Evolutionary conservation across 495 filamentous ascomycete species (phyloP).

Genomic region (Xylona heveae): DNA sequence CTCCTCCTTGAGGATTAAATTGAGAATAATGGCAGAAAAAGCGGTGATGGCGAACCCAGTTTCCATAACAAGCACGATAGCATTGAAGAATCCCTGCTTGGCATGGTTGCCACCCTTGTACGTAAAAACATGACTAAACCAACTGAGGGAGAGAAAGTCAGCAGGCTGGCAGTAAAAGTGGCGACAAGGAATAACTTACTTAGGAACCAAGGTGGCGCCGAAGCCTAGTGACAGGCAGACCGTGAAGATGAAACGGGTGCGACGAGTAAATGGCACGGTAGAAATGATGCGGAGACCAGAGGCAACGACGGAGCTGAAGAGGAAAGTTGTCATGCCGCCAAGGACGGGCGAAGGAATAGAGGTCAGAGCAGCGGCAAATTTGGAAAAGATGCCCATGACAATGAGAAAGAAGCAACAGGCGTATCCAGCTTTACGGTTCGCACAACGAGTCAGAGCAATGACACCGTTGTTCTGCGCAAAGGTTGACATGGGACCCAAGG

Average conservation of each 20-base stretch:
- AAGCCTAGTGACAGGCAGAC: slow-evolving; percentile 57
- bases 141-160: slow-evolving; percentile 6
- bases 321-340: slow-evolving; percentile 85
- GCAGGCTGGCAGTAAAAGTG: not conserved
- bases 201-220: slow-evolving; percentile 62
- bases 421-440: slow-evolving; percentile 74
- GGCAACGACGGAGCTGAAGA: slow-evolving; percentile 68
- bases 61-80: slow-evolving; percentile 60
- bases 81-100: slow-evolving; percentile 61
- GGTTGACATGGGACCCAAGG: slow-evolving; percentile 66
- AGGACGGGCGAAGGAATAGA: slow-evolving; percentile 63
- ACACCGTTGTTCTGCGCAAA: slow-evolving; percentile 86
- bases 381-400: slow-evolving; percentile 77
- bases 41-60: slow-evolving; percentile 25
- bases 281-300: slow-evolving; percentile 74
- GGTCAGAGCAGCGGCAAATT: slow-evolving; percentile 76
- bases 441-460: slow-evolving; percentile 73
- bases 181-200: slow-evolving; percentile 15
- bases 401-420: slow-evolving; percentile 59
- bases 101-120: slow-evolving; percentile 45
- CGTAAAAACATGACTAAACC: slow-evolving; percentile 45
- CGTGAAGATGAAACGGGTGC: slow-evolving; percentile 76
- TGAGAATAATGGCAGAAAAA: slow-evolving; percentile 1
- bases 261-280: slow-evolving; percentile 56
- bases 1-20: not conserved